Evolutionary conservation across 2,329 filamentous ascomycete genomes (phyloP), one percentile per base, ranked within the genome.

Genomic region (Amauroascus niger): DNA sequence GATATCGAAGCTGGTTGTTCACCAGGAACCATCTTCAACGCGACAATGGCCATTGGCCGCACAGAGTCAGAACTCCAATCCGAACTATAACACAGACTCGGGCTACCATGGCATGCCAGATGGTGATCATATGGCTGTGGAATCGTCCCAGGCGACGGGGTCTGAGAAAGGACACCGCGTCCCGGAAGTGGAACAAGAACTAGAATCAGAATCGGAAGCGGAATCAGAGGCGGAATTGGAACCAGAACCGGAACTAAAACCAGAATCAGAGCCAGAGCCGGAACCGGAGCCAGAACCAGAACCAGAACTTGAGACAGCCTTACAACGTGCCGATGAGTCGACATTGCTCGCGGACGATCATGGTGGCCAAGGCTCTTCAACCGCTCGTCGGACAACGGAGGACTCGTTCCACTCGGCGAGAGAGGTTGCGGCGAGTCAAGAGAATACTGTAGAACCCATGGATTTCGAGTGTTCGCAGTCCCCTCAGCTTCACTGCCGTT

Each of bases 331-430:
- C 16, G 65, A 70, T 47, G 63, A 66, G 22, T 64, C 65, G 26
- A 59, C 61, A 6, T 55, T 56, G 16, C 18, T 58, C 41, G 18
- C 53, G 26, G 39, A 45, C 5, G 57, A 57, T 26, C 55, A 58
- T 18, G 57, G 59, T 37, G 57, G 57, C 14, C 57, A 58, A 13
- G 64, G 64, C 30, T 55, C 60, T 6, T 66, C 65, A 1, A 55
- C 63, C 33, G 65, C 64, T 39, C 63, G 68, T 16, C 26, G 71
- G 49, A 71, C 68, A 8, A 70, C 71, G 8, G 71, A 72, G 45
- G 68, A 66, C 22, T 75, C 72, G 1, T 76, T 76, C 58, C 73
- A 75, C 54, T 76, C 74, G 7, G 73, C 73, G 8, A 67, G 65
- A 49, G 71, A 73, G 57, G 62, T 71, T 47, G 59, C 66, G 30